These are phyloP conservation scores for Leishmania turanica DNA, from an alignment of 208 protist genomes.

Conservation along the genomic window DNA sequence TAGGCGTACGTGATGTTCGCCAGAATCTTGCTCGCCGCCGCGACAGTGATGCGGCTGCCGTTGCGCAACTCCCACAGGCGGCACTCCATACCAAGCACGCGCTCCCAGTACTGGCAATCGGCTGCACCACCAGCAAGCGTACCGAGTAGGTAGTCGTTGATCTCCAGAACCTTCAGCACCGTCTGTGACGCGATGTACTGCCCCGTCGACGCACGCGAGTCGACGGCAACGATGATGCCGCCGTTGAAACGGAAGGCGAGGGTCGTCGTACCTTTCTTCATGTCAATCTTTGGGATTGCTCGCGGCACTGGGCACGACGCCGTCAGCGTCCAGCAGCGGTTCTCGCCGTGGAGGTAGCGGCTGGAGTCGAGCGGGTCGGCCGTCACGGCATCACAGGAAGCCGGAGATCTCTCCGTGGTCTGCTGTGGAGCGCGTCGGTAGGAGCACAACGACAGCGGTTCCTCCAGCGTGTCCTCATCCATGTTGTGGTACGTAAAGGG, in stretches of 20 bases:
- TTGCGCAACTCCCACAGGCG: constrained; percentile 96
- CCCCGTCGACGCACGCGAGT: constrained; percentile 99
- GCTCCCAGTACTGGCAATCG: constrained; percentile 99
- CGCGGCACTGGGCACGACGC: constrained; percentile 81
- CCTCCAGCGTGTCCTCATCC: constrained; percentile 20
- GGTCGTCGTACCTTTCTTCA: constrained; percentile 99
- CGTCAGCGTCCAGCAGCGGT: constrained; percentile 75
- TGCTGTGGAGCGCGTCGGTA: constrained; percentile 29
- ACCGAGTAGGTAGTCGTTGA: constrained; percentile 99
- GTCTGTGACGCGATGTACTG: constrained; percentile 99
- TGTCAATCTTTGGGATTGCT: constrained; percentile 78
- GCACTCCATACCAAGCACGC: constrained; percentile 96
- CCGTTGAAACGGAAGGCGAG: constrained; percentile 98
- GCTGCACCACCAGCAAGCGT: constrained; percentile 99
- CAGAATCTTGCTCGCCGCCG: constrained; percentile 99
- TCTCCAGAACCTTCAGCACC: constrained; percentile 99
- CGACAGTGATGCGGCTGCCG: constrained; percentile 97
- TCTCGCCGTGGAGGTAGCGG: constrained; percentile 57
- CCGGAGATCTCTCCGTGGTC: constrained; percentile 28
- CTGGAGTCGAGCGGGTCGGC: constrained; percentile 80
- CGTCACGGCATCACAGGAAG: constrained; percentile 65
- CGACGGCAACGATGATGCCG: constrained; percentile 99
- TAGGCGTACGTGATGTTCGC: constrained; percentile 99
- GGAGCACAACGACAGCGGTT: constrained; percentile 20
- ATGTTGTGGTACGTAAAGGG: constrained; percentile 88